Base-by-base conservation (phyloP, 2,329 filamentous ascomycete species). In the Biscogniauxia marginata region DNA sequence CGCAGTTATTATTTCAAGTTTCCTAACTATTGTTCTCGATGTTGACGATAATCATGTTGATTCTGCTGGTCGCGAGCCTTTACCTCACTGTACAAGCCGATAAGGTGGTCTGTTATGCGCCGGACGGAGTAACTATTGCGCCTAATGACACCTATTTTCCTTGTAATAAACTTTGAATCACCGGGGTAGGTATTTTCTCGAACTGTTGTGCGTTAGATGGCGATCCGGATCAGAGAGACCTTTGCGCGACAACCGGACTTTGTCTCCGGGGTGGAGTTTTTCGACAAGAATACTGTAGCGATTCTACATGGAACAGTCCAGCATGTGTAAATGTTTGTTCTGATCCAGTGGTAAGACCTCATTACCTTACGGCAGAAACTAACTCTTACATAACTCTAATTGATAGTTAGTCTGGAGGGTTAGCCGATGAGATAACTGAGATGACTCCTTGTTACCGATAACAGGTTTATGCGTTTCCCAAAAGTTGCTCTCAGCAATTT, bases 141-240 rank as follows among this genome's bases (percentile, higher is more conserved):
- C 34, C 58, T 20, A 65, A 71, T 53, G 60, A 66, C 11, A 69
- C 63, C 2, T 66, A 70, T 47, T 65, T 71, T 4, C 67, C 70
- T 1, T 72, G 69, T 57, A 71, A 72, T 56, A 70, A 70, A 52
- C 65, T 70, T 9, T 69, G 69, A 7, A 70, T 70, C 49, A 61
- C 60, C 16, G 63, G 70, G 56, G 49, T 56, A 2, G 68, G 67
- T 44, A 59, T 70, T 30, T 63, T 65, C 47, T 71, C 70, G 1
- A 69, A 64, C 47, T 72, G 70, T 44, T 72, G 70, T 50, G 61
- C 60, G 11, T 56, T 72, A 1, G 66, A 69, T 49, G 68, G 68
- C 18, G 52, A 60, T 2, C 30, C 62, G 1, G 50, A 34, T 0
- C 48, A 61, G 24, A 61, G 68, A 39, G 68, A 71, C 46, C 53